phyloP scores from a whole-genome alignment of 2,329 filamentous ascomycete species.

The Diaporthe caulivora region DNA sequence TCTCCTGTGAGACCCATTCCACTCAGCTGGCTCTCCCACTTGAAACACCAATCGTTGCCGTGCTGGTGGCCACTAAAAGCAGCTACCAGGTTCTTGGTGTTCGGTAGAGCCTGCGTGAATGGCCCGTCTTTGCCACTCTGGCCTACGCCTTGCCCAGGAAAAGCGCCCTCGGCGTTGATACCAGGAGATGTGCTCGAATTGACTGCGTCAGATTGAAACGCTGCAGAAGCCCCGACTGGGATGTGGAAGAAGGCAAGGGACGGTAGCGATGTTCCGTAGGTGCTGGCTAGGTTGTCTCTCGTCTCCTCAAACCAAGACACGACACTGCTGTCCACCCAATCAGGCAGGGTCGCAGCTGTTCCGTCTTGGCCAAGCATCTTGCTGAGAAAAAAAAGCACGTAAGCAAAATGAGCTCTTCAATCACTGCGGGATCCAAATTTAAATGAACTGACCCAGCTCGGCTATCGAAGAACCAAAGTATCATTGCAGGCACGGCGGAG shows the following conservation, averaged over 20 bases:
- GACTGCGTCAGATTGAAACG: constrained; percentile 49
- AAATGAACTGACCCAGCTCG: constrained; percentile 53
- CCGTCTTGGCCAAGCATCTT: constrained; percentile 48
- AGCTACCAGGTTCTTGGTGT: constrained; percentile 66
- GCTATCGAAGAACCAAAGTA: constrained; percentile 75
- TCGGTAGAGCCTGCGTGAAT: constrained; percentile 73
- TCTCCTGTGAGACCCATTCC: constrained; percentile 51
- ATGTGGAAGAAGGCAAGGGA: constrained; percentile 65
- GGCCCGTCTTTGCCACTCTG: constrained; percentile 62
- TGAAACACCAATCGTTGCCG: constrained; percentile 69
- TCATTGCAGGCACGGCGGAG: constrained; percentile 41
- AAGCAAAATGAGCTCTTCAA: background rate
- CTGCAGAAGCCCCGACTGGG: constrained; percentile 49
- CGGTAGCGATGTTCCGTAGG: constrained; percentile 52
- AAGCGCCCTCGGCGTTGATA: constrained; percentile 58
- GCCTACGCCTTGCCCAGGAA: constrained; percentile 58
- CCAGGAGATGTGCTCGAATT: constrained; percentile 56
- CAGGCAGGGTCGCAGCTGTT: constrained; percentile 41
- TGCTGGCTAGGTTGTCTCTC: constrained; percentile 46
- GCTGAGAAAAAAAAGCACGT: constrained; percentile 44
- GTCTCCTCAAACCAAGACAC: constrained; percentile 59
- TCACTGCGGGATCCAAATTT: fast-evolving
- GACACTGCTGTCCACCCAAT: constrained; percentile 60
- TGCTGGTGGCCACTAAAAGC: constrained; percentile 78
- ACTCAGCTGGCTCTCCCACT: constrained; percentile 54